phyloP scores from a whole-genome alignment of 2,329 filamentous ascomycete genomes.

The Monosporascus sp. region DNA sequence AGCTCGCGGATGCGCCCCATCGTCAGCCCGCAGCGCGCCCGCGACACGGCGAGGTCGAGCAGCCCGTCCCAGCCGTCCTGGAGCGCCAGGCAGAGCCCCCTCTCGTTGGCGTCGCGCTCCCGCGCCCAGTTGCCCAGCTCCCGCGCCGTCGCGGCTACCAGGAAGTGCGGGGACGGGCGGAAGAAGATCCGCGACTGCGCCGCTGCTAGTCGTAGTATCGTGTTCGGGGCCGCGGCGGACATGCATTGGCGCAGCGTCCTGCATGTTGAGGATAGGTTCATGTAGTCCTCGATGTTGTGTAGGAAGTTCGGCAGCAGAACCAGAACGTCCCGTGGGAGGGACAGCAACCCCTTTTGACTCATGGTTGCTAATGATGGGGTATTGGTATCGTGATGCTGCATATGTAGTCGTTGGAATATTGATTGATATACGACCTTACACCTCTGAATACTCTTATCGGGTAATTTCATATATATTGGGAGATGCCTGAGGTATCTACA shows the following conservation, averaged over 20 bases:
- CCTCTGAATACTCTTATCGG: no score
- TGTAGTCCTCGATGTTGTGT: conserved; percentile 10
- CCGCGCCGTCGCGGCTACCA: conserved; percentile 8
- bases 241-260: conserved; percentile 3
- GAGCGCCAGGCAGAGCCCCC: conserved; percentile 3
- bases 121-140: conserved; percentile 13
- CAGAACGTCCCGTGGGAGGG: conserved; percentile 10
- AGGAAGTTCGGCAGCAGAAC: conserved; percentile 8
- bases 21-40: conserved; percentile 9
- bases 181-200: conserved; percentile 7
- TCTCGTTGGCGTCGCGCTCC: conserved; percentile 9
- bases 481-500: no score
- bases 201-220: conserved; percentile 8
- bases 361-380: no score
- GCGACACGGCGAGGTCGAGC: conserved; percentile 10
- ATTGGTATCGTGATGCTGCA: no score
- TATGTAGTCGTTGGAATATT: no score
- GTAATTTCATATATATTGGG: no score
- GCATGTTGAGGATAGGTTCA: conserved; percentile 13
- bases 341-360: conserved; percentile 1
- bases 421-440: no score
- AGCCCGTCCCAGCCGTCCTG: conserved; percentile 10
- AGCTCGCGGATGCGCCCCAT: conserved; percentile 12
- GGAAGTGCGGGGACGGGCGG: conserved; percentile 10
- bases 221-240: conserved; percentile 2